Base-by-base conservation (phyloP, 2,329 filamentous ascomycete genomes). In the Alternaria postmessia region DNA sequence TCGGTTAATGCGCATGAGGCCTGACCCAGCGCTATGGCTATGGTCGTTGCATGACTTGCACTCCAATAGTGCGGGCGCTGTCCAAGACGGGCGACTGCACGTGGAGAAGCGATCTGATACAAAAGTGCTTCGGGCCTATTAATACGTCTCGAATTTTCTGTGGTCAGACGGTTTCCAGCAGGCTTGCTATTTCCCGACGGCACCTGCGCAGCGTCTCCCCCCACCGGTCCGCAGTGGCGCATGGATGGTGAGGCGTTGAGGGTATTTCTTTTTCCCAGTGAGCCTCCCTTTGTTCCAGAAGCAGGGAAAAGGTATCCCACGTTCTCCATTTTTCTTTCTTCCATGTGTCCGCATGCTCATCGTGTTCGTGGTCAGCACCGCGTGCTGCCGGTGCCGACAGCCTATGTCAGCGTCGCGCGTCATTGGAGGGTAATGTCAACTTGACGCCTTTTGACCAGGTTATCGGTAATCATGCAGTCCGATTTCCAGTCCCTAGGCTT, bases 41-140 rank as follows among this genome's bases (percentile, higher is more conserved):
- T 61, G 66, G 67, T 59, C 61, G 67, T 57, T 75, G 74, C 74
- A 75, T 73, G 68, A 68, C 70, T 69, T 74, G 65, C 63, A 69
- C 62, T 68, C 61, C 55, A 61, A 61, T 63, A 59, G 62, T 41
- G 59, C 63, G 66, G 62, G 59, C 70, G 41, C 39, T 42, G 54
- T 62, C 61, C 56, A 67, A 63, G 48, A 65, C 53, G 58, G 65
- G 52, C 42, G 52, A 68, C 57, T 62, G 69, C 70, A 73, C 71
- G 70, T 74, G 69, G 68, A 53, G 49, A 62, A 55, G 61, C 59
- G 64, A 67, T 62, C 67, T 68, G 64, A 65, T 63, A 65, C 57
- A 64, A 63, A 61, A 60, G 32, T 57, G 54, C 51, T 46, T 64
- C 59, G 59, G 62, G 48, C 62, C 55, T 59, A 56, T 49, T 55